Conservation (phyloP, 73 alveolate species). For the Symbiodinium pilosum region DNA sequence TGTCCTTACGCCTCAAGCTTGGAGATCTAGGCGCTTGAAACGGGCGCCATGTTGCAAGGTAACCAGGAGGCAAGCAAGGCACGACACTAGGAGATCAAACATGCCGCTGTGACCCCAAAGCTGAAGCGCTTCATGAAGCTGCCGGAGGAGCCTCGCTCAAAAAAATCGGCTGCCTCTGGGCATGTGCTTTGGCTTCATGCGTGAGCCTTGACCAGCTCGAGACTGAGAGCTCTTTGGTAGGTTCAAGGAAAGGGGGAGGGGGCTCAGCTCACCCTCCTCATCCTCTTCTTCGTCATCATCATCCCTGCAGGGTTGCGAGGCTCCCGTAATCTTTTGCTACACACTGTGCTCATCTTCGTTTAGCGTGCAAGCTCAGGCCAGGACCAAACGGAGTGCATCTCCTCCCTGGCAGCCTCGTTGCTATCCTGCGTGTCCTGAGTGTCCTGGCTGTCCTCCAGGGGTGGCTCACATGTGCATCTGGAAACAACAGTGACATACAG, state of each 20-base stretch:
- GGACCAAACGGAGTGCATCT: constrained; percentile 8
- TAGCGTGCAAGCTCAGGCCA: background rate
- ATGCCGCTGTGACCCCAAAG: background rate
- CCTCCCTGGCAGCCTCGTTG: background rate
- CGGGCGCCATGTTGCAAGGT: too few relatives aligned
- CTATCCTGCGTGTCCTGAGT: background rate
- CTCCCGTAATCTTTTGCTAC: too few relatives aligned
- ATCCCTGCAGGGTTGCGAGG: background rate
- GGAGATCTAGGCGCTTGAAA: too few relatives aligned
- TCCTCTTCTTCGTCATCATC: background rate
- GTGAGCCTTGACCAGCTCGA: too few relatives aligned
- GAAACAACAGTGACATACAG: too few relatives aligned
- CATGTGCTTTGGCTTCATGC: too few relatives aligned
- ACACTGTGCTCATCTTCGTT: too few relatives aligned
- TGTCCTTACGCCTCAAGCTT: too few relatives aligned
- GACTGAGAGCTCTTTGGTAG: background rate
- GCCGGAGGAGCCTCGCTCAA: background rate
- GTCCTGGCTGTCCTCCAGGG: constrained; percentile 6
- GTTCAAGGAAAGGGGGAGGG: background rate
- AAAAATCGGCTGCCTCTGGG: too few relatives aligned
- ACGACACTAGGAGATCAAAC: background rate
- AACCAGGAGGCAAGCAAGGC: too few relatives aligned
- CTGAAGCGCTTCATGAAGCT: background rate
- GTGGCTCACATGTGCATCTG: too few relatives aligned
- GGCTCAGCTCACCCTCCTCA: background rate